Evolutionary conservation across 1,284 basidiomycete species (phyloP), one percentile per base, ranked within the genome.

Genomic region (Cystobasidium pallidum): DNA sequence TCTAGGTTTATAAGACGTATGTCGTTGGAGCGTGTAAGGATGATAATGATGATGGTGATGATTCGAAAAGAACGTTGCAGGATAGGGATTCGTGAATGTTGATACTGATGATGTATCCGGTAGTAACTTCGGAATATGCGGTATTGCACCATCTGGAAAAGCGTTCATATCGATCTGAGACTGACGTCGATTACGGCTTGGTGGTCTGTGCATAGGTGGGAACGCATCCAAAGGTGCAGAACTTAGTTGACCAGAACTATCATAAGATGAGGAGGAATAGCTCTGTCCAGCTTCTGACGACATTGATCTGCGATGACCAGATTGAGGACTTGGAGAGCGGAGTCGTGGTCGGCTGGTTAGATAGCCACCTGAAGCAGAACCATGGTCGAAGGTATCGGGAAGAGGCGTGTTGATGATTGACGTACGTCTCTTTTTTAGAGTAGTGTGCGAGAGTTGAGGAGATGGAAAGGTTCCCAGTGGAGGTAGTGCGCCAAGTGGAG

Each of bases 401-500:
- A 28, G 21, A 30, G 43, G 36, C 13, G 21, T 21, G 19, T 21
- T 19, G 21, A 32, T 19, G 15, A n/a, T 19, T 21, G 58, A 61
- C 13, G 39, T 47, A 43, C 39, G 36, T 32, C 58, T 32, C n/a
- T 61, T 61, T 43, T 30, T 7, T n/a, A 39, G 58, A 7, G 39
- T 43, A 8, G 55, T 41, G 36, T 58, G 32, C 6, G 30, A 58
- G 8, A 34, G 13, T 11, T 3, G 7, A 32, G 49, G 28, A 34
- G 54, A 57, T 34, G 54, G 54, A 21, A 36, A 36, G 11, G 30
- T 57, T 34, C 19, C 32, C 34, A 57, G 54, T 3, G 54, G 54
- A n/a, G 54, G 54, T 57, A 57, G 36, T 36, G 17, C 54, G 13
- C 54, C 54, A n/a, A 61, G 58, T 36, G 58, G 36, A n/a, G 58